Percentiles rank a stretch among this genome's conserved stretches.
Conservation (phyloP, 2,329 filamentous ascomycete species). For the Sphaerulina populicola region DNA sequence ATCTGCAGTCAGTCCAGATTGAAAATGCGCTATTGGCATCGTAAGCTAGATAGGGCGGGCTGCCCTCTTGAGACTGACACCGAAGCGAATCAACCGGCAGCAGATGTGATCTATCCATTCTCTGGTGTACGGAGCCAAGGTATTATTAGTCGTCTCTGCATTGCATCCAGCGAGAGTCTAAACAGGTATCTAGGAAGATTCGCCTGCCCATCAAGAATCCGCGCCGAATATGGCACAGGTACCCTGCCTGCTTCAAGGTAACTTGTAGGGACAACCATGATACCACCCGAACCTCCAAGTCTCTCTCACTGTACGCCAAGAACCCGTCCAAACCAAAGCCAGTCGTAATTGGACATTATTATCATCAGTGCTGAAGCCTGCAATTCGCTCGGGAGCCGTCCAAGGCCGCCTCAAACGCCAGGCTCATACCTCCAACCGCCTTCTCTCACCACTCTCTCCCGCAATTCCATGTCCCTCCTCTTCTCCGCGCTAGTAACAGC, state of each 20-base stretch:
- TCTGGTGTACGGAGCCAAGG: no score
- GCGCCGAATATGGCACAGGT: neutral
- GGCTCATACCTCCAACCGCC: conserved; percentile 69
- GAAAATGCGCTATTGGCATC: no score
- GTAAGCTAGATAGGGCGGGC: no score
- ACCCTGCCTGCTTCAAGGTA: neutral
- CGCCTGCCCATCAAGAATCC: neutral
- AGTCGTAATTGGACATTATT: neutral
- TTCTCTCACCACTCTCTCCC: conserved; percentile 70
- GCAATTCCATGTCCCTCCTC: conserved; percentile 65
- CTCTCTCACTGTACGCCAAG: neutral
- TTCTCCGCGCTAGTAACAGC: conserved; percentile 81
- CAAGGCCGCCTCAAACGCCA: conserved; percentile 5
- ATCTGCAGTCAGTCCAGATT: no score
- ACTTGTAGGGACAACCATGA: neutral
- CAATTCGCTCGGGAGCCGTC: neutral
- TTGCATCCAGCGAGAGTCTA: no score
- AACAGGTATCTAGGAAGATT: neutral
- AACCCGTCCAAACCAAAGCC: neutral
- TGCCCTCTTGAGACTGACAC: no score
- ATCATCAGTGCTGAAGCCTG: neutral
- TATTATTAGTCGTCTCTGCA: no score
- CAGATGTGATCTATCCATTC: no score
- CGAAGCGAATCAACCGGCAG: no score
- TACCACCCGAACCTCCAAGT: neutral